Evolutionary conservation across 2,329 filamentous ascomycete genomes (phyloP).

Genomic region (Aspergillus tubingensis): DNA sequence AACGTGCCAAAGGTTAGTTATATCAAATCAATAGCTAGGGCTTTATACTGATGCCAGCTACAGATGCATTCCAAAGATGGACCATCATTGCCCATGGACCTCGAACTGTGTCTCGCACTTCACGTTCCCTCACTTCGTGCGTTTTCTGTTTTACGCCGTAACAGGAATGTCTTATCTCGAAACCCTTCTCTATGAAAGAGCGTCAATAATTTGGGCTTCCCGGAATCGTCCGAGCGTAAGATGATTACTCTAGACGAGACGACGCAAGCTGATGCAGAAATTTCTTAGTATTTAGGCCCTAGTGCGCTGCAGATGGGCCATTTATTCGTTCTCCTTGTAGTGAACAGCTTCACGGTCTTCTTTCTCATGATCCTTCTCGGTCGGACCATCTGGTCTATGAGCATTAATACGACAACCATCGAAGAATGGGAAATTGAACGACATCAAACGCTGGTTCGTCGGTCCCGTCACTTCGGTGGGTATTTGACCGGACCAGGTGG

Average conservation of each 20-base stretch:
- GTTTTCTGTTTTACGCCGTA: conserved; percentile 63
- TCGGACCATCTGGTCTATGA: conserved; percentile 57
- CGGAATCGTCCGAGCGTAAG: conserved; percentile 59
- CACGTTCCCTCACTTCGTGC: conserved; percentile 66
- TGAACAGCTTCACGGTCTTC: conserved; percentile 61
- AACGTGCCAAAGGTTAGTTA: conserved; percentile 57
- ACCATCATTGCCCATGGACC: conserved; percentile 69
- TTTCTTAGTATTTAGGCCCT: conserved; percentile 59
- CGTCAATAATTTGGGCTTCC: conserved; percentile 56
- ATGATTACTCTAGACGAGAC: neutral
- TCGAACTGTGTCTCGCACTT: conserved; percentile 66
- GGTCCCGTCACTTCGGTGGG: conserved; percentile 56
- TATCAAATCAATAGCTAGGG: neutral
- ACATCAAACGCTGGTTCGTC: conserved; percentile 49
- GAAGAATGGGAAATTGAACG: conserved; percentile 63
- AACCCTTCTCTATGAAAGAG: conserved; percentile 55
- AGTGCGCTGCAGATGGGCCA: conserved; percentile 53
- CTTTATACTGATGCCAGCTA: conserved; percentile 12
- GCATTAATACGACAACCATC: conserved; percentile 63
- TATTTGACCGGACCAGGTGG: conserved; percentile 61
- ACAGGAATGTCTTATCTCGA: conserved; percentile 60
- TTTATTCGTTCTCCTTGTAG: conserved; percentile 56
- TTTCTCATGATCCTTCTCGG: conserved; percentile 56
- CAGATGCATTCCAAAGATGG: conserved; percentile 66
- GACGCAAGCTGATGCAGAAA: neutral